phyloP scores from a whole-genome alignment of 495 filamentous ascomycete genomes.

The Penicillium fimorum region DNA sequence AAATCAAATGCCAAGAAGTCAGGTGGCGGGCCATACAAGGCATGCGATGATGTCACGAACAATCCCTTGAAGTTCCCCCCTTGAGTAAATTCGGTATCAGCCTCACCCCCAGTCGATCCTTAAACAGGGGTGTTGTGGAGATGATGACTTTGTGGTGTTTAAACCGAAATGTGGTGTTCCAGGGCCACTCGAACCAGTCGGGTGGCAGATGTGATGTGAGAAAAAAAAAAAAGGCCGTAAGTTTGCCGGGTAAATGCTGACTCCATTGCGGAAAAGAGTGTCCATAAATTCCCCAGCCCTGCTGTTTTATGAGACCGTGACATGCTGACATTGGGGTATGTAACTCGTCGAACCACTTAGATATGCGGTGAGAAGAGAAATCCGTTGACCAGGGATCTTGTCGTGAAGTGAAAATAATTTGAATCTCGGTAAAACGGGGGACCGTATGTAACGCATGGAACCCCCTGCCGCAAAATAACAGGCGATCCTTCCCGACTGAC shows the following conservation, averaged over 20 bases:
- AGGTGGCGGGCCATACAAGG: slow-evolving; percentile 25
- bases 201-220: slow-evolving; percentile 17
- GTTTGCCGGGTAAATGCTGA: slow-evolving; percentile 9
- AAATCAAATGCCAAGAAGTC: slow-evolving; percentile 25
- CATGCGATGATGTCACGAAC: slow-evolving; percentile 35
- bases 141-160: slow-evolving; percentile 18
- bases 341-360: background rate
- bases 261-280: slow-evolving; percentile 2
- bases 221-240: slow-evolving; percentile 18
- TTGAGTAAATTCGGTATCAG: slow-evolving; percentile 16
- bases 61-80: slow-evolving; percentile 19
- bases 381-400: background rate
- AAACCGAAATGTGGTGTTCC: background rate
- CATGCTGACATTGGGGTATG: slow-evolving; percentile 5
- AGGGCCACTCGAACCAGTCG: slow-evolving; percentile 27
- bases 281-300: background rate
- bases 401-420: slow-evolving; percentile 7
- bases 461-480: slow-evolving; percentile 6
- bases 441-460: slow-evolving; percentile 4
- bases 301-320: slow-evolving; percentile 2
- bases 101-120: slow-evolving; percentile 10
- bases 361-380: slow-evolving; percentile 10
- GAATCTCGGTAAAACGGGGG: slow-evolving; percentile 3
- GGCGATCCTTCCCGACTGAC: slow-evolving; percentile 5
- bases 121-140: slow-evolving; percentile 15